Conservation (phyloP, 1,284 basidiomycete genomes). For the Apiotrichum mycotoxinovorans region DNA sequence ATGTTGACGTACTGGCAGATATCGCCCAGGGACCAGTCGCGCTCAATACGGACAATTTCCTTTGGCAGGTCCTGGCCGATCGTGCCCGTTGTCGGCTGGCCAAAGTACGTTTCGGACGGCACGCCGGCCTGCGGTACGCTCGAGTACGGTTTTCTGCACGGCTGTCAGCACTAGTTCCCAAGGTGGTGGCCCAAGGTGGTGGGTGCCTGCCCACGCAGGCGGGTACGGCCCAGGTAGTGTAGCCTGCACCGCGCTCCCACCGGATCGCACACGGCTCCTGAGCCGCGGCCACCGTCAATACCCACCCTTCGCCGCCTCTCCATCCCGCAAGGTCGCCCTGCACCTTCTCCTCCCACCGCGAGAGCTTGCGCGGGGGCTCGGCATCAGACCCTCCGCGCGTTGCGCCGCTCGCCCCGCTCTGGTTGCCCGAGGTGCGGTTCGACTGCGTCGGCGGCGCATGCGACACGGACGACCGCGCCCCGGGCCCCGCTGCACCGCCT, state of each 20-base stretch:
- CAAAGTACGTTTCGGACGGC: conserved; percentile 30
- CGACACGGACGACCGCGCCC: too few species aligned
- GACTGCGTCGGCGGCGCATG: too few species aligned
- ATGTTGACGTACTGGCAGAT: conserved; percentile 50
- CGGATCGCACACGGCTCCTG: not conserved
- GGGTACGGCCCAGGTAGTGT: too few species aligned
- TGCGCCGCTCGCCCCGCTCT: not conserved
- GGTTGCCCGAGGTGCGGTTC: not conserved
- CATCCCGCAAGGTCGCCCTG: conserved; percentile 38
- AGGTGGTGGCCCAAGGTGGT: too few species aligned
- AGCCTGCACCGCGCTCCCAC: not conserved
- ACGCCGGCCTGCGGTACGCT: conserved; percentile 26
- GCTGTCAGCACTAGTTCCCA: conserved; percentile 3
- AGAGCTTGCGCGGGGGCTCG: conserved; percentile 12
- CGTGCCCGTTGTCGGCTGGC: conserved; percentile 32
- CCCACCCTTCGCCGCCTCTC: conserved; percentile 45
- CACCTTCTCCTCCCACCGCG: conserved; percentile 35
- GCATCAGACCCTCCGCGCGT: not conserved
- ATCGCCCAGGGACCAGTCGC: conserved; percentile 52
- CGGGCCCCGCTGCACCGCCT: too few species aligned
- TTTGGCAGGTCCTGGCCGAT: conserved; percentile 46
- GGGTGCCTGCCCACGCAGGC: too few species aligned
- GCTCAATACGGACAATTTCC: conserved; percentile 50
- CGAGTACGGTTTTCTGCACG: conserved; percentile 21
- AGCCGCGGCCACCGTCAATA: not conserved